Base-by-base conservation (phyloP, 2,329 filamentous ascomycete genomes). In the Xylaria sp. region DNA sequence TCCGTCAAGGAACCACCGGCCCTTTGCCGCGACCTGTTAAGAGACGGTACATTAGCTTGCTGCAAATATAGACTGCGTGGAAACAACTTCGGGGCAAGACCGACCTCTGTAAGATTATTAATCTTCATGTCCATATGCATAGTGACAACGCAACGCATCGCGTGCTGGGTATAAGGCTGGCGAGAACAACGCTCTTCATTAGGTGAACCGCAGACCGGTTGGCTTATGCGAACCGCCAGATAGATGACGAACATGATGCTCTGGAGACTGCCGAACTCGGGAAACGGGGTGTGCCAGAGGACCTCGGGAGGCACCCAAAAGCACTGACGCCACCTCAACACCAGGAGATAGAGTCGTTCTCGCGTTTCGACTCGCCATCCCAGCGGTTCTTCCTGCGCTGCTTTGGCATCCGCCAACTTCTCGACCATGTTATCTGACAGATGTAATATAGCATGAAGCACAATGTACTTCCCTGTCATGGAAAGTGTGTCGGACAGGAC, bases 261-360 rank as follows among this genome's bases (percentile, higher is more conserved):
- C 34, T 68, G 66, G 1, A 65, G 66, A 39, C 50, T 37, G 7
- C 66, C 62, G 6, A 65, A 68, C 13, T 65, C 62, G 12, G 66
- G 66, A 10, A 65, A 68, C 13, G 62, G 28, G 5, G 56, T 57
- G 8, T 34, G 46, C 66, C 62, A 68, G n/a, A 65, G 56, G 12
- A 68, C 28, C 25, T 68, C 66, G 0, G 66, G 66, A 3, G 66
- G 66, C 39, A 65, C 50, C 66, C 66, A 68, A n/a, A 68, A 68
- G 51, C 62, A 68, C 39, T 68, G 66, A 23, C 66, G 66, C 66
- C 66, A 68, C 46, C 66, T 60, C 34, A 46, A 6, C 31, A 65
- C 66, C 0, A 68, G 61, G 13, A 65, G 51, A 68, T 68, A 46
- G 34, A 68, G 41, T 13, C 50, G 62, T 56, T 63, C 66, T 46